Evolutionary conservation across 768 basidiomycete genomes (phyloP).

Genomic region (Mrakia blollopis): DNA sequence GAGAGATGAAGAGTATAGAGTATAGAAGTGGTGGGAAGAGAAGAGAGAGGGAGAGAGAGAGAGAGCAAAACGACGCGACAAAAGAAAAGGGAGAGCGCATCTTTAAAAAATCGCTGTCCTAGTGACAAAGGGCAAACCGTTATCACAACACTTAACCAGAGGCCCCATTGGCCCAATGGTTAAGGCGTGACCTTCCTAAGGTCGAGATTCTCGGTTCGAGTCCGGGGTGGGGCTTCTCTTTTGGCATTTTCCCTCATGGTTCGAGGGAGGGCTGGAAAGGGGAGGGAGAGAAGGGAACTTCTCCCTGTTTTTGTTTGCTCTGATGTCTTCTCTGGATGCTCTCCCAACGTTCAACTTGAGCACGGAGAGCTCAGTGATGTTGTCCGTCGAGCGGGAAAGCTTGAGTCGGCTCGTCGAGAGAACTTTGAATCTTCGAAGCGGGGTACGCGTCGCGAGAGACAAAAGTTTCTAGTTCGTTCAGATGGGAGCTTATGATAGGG

Average conservation of each 20-base stretch:
- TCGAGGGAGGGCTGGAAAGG: background rate
- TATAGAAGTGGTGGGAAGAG: no score
- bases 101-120: no score
- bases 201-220: constrained; percentile 25
- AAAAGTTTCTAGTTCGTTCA: no score
- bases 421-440: no score
- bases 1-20: background rate
- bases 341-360: background rate
- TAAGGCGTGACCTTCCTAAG: constrained; percentile 24
- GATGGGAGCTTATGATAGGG: no score
- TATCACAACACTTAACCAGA: background rate
- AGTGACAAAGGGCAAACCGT: background rate
- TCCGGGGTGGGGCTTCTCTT: constrained; percentile 8
- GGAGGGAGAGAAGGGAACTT: background rate
- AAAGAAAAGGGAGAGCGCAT: background rate
- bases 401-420: no score
- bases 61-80: no score
- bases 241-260: background rate
- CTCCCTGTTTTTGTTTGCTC: background rate
- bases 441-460: no score
- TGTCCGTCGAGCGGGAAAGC: no score
- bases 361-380: no score
- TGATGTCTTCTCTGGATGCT: background rate
- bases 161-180: constrained; percentile 15
- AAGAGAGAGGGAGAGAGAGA: no score